phyloP scores from a whole-genome alignment of 257 asterid species.

The Rehmannia glutinosa region DNA sequence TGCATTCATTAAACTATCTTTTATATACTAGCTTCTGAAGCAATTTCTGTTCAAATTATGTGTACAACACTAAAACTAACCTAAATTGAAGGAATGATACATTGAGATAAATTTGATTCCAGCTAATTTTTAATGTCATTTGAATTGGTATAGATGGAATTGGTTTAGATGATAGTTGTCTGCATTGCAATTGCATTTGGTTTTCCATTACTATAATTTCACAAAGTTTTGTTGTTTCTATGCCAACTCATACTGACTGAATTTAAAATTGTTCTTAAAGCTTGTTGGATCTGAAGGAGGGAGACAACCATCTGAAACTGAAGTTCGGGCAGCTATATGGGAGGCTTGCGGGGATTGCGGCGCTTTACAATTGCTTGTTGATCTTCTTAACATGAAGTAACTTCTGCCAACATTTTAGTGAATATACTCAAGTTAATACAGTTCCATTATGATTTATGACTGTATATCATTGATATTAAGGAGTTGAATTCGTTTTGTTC shows the following conservation, averaged over 20 bases:
- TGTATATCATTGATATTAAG: too few species aligned
- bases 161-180: too few species aligned
- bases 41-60: too few species aligned
- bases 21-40: too few species aligned
- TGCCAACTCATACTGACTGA: neutral
- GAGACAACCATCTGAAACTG: constrained; percentile 66
- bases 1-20: too few species aligned
- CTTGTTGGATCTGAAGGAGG: constrained; percentile 70
- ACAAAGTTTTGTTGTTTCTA: neutral
- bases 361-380: constrained; percentile 82
- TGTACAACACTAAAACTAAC: neutral
- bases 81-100: neutral
- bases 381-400: constrained; percentile 83
- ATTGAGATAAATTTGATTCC: too few species aligned
- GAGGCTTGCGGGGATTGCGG: constrained; percentile 93
- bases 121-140: too few species aligned
- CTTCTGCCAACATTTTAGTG: neutral
- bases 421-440: neutral
- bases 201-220: too few species aligned
- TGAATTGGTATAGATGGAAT: too few species aligned
- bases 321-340: constrained; percentile 85
- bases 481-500: neutral
- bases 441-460: neutral
- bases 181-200: neutral
- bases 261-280: constrained; percentile 29